A percentile compares a stretch with the other conserved stretches of the same genome.
Evolutionary conservation across 495 filamentous ascomycete species (phyloP).

Genomic region (Aspergillus sparsus): DNA sequence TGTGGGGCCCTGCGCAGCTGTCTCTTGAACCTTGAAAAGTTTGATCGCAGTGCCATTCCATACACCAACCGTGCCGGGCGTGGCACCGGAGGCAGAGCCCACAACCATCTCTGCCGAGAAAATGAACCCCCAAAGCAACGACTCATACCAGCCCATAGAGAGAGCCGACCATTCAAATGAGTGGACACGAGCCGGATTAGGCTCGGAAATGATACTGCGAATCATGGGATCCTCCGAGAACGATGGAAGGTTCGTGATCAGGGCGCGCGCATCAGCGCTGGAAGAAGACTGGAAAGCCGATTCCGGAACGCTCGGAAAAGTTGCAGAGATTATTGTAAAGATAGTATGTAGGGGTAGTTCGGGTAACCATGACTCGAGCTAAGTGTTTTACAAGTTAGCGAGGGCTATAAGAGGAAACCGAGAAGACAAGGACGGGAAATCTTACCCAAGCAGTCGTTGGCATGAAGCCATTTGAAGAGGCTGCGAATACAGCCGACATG

Average conservation of each 20-base stretch:
- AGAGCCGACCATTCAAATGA: constrained; percentile 95
- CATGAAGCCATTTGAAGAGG: constrained; percentile 62
- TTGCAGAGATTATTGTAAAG: constrained; percentile 70
- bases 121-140: constrained; percentile 91
- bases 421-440: constrained; percentile 8
- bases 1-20: constrained; percentile 74
- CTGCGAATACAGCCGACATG: constrained; percentile 56
- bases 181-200: constrained; percentile 74
- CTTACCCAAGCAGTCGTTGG: constrained; percentile 75
- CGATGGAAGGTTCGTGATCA: constrained; percentile 54
- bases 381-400: constrained; percentile 26
- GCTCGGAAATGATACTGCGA: constrained; percentile 63
- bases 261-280: constrained; percentile 32
- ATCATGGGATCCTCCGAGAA: constrained; percentile 66
- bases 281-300: constrained; percentile 34
- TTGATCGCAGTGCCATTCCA: constrained; percentile 92
- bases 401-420: not conserved
- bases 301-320: constrained; percentile 50
- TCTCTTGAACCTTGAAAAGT: constrained; percentile 88
- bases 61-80: constrained; percentile 79
- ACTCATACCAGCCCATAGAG: constrained; percentile 95
- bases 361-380: constrained; percentile 95
- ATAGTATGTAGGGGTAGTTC: constrained; percentile 90
- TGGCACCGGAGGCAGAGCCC: constrained; percentile 51
- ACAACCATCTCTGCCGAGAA: constrained; percentile 90